These are phyloP conservation scores for Tremella fuciformis DNA, from an alignment of 768 basidiomycete genomes.

Conservation along the genomic window DNA sequence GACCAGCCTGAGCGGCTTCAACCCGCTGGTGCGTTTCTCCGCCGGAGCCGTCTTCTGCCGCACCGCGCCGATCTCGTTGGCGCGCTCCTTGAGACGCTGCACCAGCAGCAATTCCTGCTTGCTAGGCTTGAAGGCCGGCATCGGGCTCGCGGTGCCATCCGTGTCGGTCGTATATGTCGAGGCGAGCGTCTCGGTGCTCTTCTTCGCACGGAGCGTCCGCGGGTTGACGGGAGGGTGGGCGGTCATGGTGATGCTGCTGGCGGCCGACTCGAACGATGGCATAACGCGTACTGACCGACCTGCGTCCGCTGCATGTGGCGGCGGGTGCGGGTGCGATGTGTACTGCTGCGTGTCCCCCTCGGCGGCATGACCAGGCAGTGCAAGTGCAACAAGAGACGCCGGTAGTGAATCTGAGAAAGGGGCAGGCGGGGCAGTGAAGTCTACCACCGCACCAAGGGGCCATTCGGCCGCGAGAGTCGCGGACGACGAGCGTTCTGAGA, in stretches of 20 bases:
- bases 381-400: no score
- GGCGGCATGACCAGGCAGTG: no score
- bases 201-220: neutral
- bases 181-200: constrained; percentile 24
- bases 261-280: neutral
- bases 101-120: constrained; percentile 22
- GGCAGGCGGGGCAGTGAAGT: neutral
- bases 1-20: constrained; percentile 23
- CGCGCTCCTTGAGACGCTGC: constrained; percentile 14
- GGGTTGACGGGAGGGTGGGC: constrained; percentile 10
- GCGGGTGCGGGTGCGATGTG: constrained; percentile 24
- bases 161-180: constrained; percentile 10
- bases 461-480: neutral
- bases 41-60: constrained; percentile 1
- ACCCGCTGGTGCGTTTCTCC: constrained; percentile 14
- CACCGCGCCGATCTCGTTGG: constrained; percentile 4
- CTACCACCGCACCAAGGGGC: neutral
- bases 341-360: neutral
- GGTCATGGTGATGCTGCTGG: constrained; percentile 1
- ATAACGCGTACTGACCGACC: neutral
- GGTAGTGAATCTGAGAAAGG: neutral
- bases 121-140: constrained; percentile 13
- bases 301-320: constrained; percentile 4
- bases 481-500: neutral
- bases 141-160: constrained; percentile 3